Base-by-base conservation (phyloP, 1,284 basidiomycete species). In the Leccinum variabile region DNA sequence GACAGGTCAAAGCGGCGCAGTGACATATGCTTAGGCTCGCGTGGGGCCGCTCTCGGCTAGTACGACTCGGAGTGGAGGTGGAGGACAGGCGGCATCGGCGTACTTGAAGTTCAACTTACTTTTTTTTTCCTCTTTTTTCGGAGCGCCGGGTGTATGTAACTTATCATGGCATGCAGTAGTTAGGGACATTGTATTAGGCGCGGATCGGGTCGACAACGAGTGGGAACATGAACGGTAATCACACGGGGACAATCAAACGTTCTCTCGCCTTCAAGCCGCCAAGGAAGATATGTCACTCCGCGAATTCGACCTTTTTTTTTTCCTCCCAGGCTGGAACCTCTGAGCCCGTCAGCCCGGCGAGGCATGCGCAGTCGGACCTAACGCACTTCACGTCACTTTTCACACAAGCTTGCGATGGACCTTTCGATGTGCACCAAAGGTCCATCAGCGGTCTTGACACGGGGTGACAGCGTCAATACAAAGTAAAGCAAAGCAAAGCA, bases 401-500 rank as follows among this genome's bases (percentile, higher is more conserved):
- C 66, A 70, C 71, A 73, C 46, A 49, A 49, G 5, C 18, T 25
- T 46, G n/a, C 44, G 44, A 46, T 14, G 39, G 1, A 44, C 41
- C 7, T 49, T 18, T 49, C 46, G 46, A 49, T 8, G 18, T 74
- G 18, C 44, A 46, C 18, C 44, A 11, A 22, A 11, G 44, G 37
- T 14, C 35, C 44, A 44, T 71, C 67, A 70, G 62, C 67, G 69
- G 64, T 63, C 60, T 57, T 61, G 68, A 66, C 70, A 72, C 69
- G 65, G 61, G 59, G 44, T 65, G 66, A 65, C 71, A 65, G 56
- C 66, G 65, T 65, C 64, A 63, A 59, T 28, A 14, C 16, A n/a
- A 53, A 53, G 44, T n/a, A 44, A 44, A n/a, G 41, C 49, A 44
- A 44, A 18, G 41, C 49, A 65, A 65, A 62, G 66, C 62, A 54